phyloP scores from a whole-genome alignment of 768 basidiomycete genomes.

The Suillus discolor region DNA sequence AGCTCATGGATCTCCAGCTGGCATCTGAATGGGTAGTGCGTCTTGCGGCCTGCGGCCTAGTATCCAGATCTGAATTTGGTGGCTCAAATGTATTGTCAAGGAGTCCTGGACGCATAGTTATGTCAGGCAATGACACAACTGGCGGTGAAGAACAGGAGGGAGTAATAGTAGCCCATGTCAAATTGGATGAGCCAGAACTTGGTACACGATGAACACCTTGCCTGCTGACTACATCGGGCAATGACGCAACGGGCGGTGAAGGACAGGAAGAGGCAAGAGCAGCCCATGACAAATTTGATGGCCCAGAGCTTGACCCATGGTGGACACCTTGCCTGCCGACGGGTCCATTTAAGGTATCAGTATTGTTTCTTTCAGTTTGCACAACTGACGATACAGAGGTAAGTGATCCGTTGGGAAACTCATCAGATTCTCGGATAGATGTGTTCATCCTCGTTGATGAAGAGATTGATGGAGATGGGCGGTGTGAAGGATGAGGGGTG shows the following conservation, averaged over 20 bases:
- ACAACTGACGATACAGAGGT: not conserved
- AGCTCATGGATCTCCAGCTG: not conserved
- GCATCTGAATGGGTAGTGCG: not conserved
- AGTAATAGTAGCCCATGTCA: not conserved
- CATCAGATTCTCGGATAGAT: not conserved
- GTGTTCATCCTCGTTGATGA: constrained; percentile 12
- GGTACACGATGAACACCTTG: not conserved
- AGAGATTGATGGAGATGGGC: constrained; percentile 11
- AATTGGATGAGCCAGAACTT: not conserved
- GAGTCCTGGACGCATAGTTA: not conserved
- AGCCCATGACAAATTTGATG: not conserved
- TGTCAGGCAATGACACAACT: not conserved
- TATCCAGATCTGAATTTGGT: not conserved
- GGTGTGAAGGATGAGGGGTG: constrained; percentile 24
- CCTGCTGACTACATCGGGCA: not conserved
- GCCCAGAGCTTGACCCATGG: not conserved
- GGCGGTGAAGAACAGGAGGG: not conserved
- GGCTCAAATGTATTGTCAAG: not conserved
- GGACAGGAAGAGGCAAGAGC: not conserved
- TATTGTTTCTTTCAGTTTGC: constrained; percentile 2
- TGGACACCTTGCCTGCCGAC: not conserved
- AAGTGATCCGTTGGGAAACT: not conserved
- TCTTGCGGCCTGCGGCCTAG: not conserved
- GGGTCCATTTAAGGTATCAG: not conserved
- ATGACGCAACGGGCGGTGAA: not conserved